Percentiles rank a stretch among this genome's conserved stretches.
phyloP scores from a whole-genome alignment of 768 basidiomycete species.

The Trametopsis cervina region DNA sequence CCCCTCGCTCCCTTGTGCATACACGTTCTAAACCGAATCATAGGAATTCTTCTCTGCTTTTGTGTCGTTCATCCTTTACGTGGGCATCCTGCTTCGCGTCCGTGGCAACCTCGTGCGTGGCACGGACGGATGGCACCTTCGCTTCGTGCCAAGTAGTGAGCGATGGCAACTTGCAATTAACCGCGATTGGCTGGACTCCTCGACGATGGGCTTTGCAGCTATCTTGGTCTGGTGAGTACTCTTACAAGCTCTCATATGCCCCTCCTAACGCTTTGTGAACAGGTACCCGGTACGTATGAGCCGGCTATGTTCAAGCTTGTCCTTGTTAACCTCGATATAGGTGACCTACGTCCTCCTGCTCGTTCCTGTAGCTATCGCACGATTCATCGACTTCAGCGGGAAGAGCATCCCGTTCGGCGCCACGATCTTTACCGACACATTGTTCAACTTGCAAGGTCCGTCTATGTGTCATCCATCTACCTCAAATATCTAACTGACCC shows the following conservation, averaged over 20 bases:
- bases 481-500: neutral
- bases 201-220: constrained; percentile 25
- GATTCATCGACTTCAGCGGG: constrained; percentile 25
- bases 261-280: neutral
- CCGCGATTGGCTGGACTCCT: constrained; percentile 27
- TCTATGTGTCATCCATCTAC: neutral
- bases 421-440: constrained; percentile 26
- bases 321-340: constrained; percentile 7
- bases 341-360: constrained; percentile 27
- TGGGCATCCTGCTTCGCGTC: constrained; percentile 28
- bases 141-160: constrained; percentile 24
- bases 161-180: constrained; percentile 27
- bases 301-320: too few relatives aligned
- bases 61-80: constrained; percentile 28
- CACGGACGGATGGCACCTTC: constrained; percentile 23
- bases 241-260: too few relatives aligned
- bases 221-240: constrained; percentile 28
- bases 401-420: constrained; percentile 22
- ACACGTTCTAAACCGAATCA: neutral
- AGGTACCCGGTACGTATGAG: constrained; percentile 21
- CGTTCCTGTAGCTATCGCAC: constrained; percentile 27
- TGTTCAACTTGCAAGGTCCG: constrained; percentile 28
- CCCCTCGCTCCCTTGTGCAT: neutral
- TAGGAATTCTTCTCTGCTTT: constrained; percentile 30
- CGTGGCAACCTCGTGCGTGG: constrained; percentile 29